Base-by-base conservation (phyloP, 345 rosid species). In the Corchorus capsularis region DNA sequence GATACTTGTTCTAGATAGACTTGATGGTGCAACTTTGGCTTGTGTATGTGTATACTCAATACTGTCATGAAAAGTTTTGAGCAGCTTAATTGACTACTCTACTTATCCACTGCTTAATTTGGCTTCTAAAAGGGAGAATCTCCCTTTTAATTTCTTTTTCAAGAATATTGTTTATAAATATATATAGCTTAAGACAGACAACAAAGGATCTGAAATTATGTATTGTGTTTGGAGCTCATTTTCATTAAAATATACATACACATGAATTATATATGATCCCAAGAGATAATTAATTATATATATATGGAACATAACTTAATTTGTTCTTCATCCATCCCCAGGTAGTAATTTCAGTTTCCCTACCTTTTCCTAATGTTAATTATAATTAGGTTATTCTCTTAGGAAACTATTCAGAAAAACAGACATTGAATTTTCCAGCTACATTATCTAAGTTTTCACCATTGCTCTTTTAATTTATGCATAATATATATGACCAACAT, bases 261-360 rank as follows among this genome's bases (percentile, higher is more conserved):
- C 63, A 17, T n/a, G 49, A 71, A n/a, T n/a, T 54, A 27, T 27
- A 3, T 69, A 47, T 4, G 78, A 75, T 74, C 78, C 78, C 79
- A 69, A 63, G 54, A 70, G 32, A 53, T 52, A 15, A 16, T 17
- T 35, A 27, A n/a, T n/a, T n/a, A 20, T 27, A 47, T 49, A 49
- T 69, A 15, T 27, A 50, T 50, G 73, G 59, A 72, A 35, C 67
- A 66, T 43, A 72, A 64, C 12, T 15, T 39, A 39, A 39, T 39
- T 43, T 78, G 20, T 35, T 72, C 47, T 72, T 32, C 47, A 52
- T n/a, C 55, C 72, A 79, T 39, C 49, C 57, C 46, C 15, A 20
- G 22, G 15, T 37, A 17, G 50, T n/a, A n/a, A n/a, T n/a, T 71
- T 71, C 61, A 39, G 10, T 16, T 34, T 52, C 15, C 45, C 16